Evolutionary conservation across 2,329 filamentous ascomycete genomes (phyloP).

Genomic region (Paraconiothyrium sp.): DNA sequence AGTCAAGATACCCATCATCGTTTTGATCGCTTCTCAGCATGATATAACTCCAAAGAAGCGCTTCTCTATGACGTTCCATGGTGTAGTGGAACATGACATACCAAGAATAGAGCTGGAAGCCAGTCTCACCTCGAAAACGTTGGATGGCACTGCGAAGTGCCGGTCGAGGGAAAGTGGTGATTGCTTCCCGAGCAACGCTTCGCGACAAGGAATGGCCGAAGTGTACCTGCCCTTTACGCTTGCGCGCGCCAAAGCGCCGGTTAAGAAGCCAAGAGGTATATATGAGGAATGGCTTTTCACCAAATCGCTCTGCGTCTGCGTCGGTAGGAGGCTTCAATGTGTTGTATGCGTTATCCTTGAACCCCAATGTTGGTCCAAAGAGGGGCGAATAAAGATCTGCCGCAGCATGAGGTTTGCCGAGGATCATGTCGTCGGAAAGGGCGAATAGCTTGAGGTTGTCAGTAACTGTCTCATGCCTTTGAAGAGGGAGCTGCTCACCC

Average conservation of each 20-base stretch:
- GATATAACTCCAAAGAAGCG: slow-evolving; percentile 56
- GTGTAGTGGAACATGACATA: slow-evolving; percentile 56
- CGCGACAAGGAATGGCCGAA: slow-evolving; percentile 56
- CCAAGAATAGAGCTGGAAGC: slow-evolving; percentile 57
- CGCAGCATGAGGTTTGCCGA: slow-evolving; percentile 54
- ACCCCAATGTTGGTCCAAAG: slow-evolving; percentile 55
- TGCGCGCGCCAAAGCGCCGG: slow-evolving; percentile 56
- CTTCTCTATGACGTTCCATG: slow-evolving; percentile 56
- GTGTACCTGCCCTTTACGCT: slow-evolving; percentile 56
- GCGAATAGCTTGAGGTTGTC: slow-evolving; percentile 47
- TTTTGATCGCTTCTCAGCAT: slow-evolving; percentile 52
- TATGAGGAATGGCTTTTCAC: slow-evolving; percentile 57
- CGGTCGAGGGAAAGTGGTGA: slow-evolving; percentile 54
- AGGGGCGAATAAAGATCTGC: slow-evolving; percentile 57
- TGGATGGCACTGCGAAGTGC: slow-evolving; percentile 53
- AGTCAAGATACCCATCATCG: slow-evolving; percentile 53
- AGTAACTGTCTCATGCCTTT: neutral
- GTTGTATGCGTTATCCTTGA: slow-evolving; percentile 56
- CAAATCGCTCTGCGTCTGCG: slow-evolving; percentile 48
- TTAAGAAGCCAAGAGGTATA: slow-evolving; percentile 58
- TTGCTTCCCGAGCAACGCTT: slow-evolving; percentile 52
- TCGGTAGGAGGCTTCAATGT: slow-evolving; percentile 47
- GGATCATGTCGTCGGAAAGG: slow-evolving; percentile 57
- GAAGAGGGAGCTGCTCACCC: slow-evolving; percentile 24
- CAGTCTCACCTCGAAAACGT: slow-evolving; percentile 55